Evolutionary conservation across 2,329 filamentous ascomycete species (phyloP), one percentile per base, ranked within the genome.

Genomic region (Colletotrichum nymphaeae): DNA sequence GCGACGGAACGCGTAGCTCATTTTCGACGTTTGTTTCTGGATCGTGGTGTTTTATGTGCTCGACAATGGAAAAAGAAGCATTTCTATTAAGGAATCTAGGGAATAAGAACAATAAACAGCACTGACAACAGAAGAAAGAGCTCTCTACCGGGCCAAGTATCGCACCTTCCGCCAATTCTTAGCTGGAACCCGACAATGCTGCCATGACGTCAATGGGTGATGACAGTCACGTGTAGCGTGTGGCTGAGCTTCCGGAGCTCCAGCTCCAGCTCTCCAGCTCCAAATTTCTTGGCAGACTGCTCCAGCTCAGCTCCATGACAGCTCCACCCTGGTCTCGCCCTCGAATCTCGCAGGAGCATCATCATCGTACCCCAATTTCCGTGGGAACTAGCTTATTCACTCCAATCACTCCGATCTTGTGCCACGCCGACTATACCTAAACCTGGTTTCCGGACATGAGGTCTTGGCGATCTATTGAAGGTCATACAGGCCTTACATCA

Each of bases 1-100:
- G 59, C 73, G 73, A 55, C 70, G 74, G 59, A 76, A 69, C 65
- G 76, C 68, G 68, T 73, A 74, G 73, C 70, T 77, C 76, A 77
- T 77, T 4, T 60, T 60, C n/a, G 68, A 42, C 46, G 32, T 52
- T 32, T 30, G 37, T 32, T 16, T 24, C 5, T 22, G 37, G 14
- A 14, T 56, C 4, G 35, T 16, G 3, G 16, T 26, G 12, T 56
- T 55, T 24, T 57, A 5, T 11, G 14, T 59, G 55, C 24, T 32
- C n/a, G 22, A 53, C 6, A 5, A 49, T 42, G 37, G 37, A 3
- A 46, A n/a, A 42, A 12, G 28, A 30, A 58, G 42, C 30, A 59
- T 55, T 59, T 46, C 16, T 14, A 58, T 53, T 22, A 46, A 19
- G n/a, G 42, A 42, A 35, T 6, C 37, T 35, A 37, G 8, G 22